A percentile compares a stretch with the other conserved stretches of the same genome.
These are phyloP conservation scores for Jaapia argillacea DNA, from an alignment of 768 basidiomycete genomes.

Conservation along the genomic window DNA sequence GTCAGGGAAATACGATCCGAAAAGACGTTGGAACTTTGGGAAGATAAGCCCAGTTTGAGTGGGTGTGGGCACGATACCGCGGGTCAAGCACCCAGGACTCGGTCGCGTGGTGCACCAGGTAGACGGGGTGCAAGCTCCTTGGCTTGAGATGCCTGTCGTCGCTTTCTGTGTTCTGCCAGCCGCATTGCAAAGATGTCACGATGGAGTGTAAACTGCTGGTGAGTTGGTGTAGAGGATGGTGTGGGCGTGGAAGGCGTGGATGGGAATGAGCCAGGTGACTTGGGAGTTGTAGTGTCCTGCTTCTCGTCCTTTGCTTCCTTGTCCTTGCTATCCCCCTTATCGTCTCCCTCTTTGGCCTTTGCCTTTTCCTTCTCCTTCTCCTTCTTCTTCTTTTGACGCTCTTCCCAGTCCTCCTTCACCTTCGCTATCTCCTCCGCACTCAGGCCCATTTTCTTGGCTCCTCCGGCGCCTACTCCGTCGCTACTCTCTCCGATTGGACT, in stretches of 20 bases:
- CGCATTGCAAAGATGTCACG: conserved; percentile 78
- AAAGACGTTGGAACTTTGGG: too few relatives aligned
- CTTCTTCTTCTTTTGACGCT: conserved; percentile 51
- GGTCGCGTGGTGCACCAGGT: conserved; percentile 47
- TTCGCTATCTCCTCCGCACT: conserved; percentile 66
- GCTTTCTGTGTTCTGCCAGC: conserved; percentile 61
- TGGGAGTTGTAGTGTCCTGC: conserved; percentile 17
- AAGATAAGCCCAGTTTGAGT: too few relatives aligned
- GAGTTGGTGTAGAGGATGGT: conserved; percentile 33
- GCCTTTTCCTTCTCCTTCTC: conserved; percentile 44
- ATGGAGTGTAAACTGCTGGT: conserved; percentile 76
- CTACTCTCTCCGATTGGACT: conserved; percentile 30
- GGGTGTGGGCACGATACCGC: too few relatives aligned
- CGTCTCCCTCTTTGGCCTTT: conserved; percentile 31
- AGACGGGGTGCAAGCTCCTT: conserved; percentile 64
- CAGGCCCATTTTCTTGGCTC: conserved; percentile 29
- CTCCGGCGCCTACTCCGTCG: conserved; percentile 18
- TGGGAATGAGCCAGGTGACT: conserved; percentile 15
- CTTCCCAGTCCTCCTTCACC: conserved; percentile 75
- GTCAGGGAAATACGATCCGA: too few relatives aligned
- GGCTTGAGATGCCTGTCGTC: conserved; percentile 53
- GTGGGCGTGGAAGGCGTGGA: conserved; percentile 21
- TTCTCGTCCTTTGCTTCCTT: conserved; percentile 25
- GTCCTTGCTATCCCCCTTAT: conserved; percentile 17
- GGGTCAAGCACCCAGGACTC: too few relatives aligned